Conservation (phyloP, 192 early-diverging fungal species). For the Coemansia interrupta region DNA sequence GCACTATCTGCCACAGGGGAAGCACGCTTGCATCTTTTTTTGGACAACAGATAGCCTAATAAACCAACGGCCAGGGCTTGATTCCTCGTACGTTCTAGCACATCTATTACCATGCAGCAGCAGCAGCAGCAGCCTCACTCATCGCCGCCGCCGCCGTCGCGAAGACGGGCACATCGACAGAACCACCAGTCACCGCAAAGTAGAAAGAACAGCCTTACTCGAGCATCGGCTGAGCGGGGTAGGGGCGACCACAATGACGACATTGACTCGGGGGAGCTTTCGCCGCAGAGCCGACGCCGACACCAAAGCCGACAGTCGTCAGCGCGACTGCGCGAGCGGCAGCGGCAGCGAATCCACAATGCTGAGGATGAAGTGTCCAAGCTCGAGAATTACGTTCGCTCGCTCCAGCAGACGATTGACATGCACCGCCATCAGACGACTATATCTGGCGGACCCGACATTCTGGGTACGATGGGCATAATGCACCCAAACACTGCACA, state of each 20-base stretch:
- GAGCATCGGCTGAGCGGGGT: neutral
- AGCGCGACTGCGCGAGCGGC: slow-evolving; percentile 41
- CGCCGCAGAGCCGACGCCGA: slow-evolving; percentile 43
- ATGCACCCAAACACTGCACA: no score
- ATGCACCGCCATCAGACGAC: neutral
- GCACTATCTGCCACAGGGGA: no score
- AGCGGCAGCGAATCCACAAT: slow-evolving; percentile 19
- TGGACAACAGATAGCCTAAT: no score
- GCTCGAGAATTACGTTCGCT: slow-evolving; percentile 24
- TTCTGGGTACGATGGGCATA: neutral
- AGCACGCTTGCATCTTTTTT: no score
- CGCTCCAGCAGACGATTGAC: slow-evolving; percentile 15
- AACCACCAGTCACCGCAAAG: neutral
- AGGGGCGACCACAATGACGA: neutral
- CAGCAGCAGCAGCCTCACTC: neutral
- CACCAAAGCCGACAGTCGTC: slow-evolving; percentile 45
- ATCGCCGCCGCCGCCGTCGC: neutral
- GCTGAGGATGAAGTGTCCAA: slow-evolving; percentile 16
- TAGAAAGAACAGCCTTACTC: neutral
- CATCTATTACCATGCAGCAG: neutral
- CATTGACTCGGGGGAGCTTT: slow-evolving; percentile 16
- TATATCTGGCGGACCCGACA: no score
- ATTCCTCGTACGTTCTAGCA: no score
- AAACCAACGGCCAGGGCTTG: no score
- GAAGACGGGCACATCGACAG: neutral